Base-by-base conservation (phyloP, 1,284 basidiomycete genomes). In the Heterobasidion annosum region DNA sequence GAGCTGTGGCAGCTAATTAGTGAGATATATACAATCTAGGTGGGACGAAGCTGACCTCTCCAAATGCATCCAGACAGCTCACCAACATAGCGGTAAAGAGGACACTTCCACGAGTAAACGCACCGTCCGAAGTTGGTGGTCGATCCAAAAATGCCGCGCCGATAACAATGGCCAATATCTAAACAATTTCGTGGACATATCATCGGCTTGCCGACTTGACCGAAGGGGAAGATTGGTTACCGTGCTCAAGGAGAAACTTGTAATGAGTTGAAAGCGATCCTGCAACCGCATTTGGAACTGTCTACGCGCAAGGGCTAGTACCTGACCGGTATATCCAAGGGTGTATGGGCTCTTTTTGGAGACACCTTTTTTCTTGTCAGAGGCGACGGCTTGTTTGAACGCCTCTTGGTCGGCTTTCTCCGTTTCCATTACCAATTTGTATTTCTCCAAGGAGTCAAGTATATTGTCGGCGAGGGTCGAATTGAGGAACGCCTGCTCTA, bases 301-400 rank as follows among this genome's bases (percentile, higher is more conserved):
- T 37, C 93, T 78, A 53, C 80, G 75, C 33, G 82, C 78, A 56
- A 95, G 74, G 1, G 88, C 85, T 64, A 74, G 71, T 52, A 92
- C 82, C 66, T 95, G 92, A 2, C 81, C 79, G 44, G 71, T 67
- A 69, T 91, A 92, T 1, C 88, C 83, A 33, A 94, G 82, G 3
- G 91, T 94, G 71, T 94, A 96, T 2, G 91, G 88, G 58, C 86
- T 91, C 72, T 88, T 89, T 70, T 84, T 85, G 25, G 87, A 82
- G 2, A 92, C 91, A 19, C 91, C 86, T 53, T 78, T 80, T 69
- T 91, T 86, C 76, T 95, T 95, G 67, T 92, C 85, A 3, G 83
- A 83, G 19, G 73, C 68, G 19, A 93, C 89, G 2, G 92, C 89
- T 64, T 75, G 73, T 50, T 83, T 80, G 77, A 96, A 95, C 18